Conservation (phyloP, 2,329 filamentous ascomycete genomes). For the Diaporthe citriasiana region DNA sequence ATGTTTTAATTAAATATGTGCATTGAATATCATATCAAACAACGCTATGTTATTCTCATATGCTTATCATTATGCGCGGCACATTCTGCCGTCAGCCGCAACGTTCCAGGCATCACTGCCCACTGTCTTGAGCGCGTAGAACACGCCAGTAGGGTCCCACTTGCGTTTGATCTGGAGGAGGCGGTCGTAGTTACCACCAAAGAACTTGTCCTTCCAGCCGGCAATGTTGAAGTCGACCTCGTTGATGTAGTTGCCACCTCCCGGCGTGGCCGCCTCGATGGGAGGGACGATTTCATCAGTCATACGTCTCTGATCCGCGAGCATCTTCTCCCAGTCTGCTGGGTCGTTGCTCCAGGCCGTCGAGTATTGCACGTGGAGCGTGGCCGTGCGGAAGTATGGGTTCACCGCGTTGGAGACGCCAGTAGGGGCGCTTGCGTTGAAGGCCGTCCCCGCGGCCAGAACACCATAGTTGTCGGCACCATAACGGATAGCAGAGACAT, state of each 20-base stretch:
- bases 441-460: conserved; percentile 50
- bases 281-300: conserved; percentile 51
- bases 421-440: conserved; percentile 52
- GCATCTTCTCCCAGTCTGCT: conserved; percentile 45
- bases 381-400: conserved; percentile 54
- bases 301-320: conserved; percentile 49
- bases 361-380: conserved; percentile 51
- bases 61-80: conserved; percentile 44
- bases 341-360: conserved; percentile 46
- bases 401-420: conserved; percentile 54
- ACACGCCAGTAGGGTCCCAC: conserved; percentile 50
- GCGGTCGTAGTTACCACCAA: conserved; percentile 49
- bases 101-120: conserved; percentile 56
- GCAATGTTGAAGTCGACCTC: conserved; percentile 52
- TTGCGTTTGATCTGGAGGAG: conserved; percentile 50
- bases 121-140: conserved; percentile 50
- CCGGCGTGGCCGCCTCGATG: conserved; percentile 46
- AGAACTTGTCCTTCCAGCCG: conserved; percentile 50
- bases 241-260: conserved; percentile 49
- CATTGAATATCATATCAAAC: neutral
- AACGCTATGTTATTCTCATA: neutral
- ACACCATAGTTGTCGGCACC: conserved; percentile 50
- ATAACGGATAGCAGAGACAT: conserved; percentile 43
- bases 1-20: neutral
- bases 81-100: conserved; percentile 51